Evolutionary conservation across 2,329 filamentous ascomycete genomes (phyloP).

Genomic region (Aureobasidium sp.): DNA sequence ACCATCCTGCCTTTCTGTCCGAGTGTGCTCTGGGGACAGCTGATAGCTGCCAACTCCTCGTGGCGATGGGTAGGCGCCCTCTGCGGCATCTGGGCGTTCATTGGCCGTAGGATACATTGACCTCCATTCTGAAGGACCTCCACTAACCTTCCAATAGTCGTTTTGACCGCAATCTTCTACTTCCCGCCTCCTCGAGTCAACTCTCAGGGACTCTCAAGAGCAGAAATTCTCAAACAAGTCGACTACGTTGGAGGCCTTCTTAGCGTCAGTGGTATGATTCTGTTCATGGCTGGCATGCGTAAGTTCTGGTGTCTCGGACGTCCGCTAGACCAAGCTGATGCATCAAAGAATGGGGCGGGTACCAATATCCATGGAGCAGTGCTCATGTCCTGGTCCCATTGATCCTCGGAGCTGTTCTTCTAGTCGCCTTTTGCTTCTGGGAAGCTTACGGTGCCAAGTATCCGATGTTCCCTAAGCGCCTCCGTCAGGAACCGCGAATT

Average conservation of each 20-base stretch:
- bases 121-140: not conserved
- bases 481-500: constrained; percentile 29
- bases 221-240: constrained; percentile 38
- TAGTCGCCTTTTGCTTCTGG: constrained; percentile 29
- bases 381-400: constrained; percentile 29
- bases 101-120: constrained; percentile 25
- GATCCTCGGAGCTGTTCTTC: constrained; percentile 26
- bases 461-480: constrained; percentile 29
- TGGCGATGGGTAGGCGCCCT: constrained; percentile 52
- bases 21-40: constrained; percentile 54
- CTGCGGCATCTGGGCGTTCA: constrained; percentile 44
- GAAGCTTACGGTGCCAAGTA: constrained; percentile 25
- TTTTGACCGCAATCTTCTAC: constrained; percentile 47
- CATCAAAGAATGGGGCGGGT: constrained; percentile 21
- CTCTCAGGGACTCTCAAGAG: constrained; percentile 33
- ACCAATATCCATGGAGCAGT: constrained; percentile 27
- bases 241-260: constrained; percentile 48
- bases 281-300: constrained; percentile 43
- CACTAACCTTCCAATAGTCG: constrained; percentile 32
- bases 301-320: not conserved
- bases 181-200: constrained; percentile 45
- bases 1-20: constrained; percentile 58
- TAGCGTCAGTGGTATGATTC: constrained; percentile 42
- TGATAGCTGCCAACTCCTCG: constrained; percentile 42
- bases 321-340: constrained; percentile 15